A percentile compares a stretch with the other conserved stretches of the same genome.
Conservation (phyloP, 768 basidiomycete genomes). For the Calocera cornea region DNA sequence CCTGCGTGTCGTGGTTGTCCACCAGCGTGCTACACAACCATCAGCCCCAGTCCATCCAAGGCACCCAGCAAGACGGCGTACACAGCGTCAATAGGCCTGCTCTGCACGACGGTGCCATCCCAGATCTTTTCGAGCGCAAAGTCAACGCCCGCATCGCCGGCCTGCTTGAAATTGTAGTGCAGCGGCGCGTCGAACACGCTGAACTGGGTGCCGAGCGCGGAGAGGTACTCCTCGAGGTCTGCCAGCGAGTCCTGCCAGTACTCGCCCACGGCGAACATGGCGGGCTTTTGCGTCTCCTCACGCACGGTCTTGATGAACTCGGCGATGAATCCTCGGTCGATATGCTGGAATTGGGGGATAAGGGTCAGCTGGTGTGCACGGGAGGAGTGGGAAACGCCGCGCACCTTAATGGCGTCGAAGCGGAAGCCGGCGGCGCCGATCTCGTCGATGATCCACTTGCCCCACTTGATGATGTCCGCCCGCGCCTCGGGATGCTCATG, state of each 20-base stretch:
- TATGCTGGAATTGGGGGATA: conserved; percentile 37
- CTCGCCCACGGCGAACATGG: conserved; percentile 61
- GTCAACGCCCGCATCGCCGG: conserved; percentile 48
- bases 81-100: conserved; percentile 66
- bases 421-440: conserved; percentile 51
- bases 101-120: conserved; percentile 50
- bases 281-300: conserved; percentile 24
- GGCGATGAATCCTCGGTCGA: conserved; percentile 54
- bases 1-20: conserved; percentile 81
- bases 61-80: neutral
- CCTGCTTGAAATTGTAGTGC: conserved; percentile 68
- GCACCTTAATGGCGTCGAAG: conserved; percentile 68
- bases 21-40: conserved; percentile 46
- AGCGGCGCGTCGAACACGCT: conserved; percentile 87
- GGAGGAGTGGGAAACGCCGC: no score
- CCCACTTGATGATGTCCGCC: conserved; percentile 64
- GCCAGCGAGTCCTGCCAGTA: conserved; percentile 53
- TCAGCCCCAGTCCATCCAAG: neutral
- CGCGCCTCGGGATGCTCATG: conserved; percentile 70
- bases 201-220: conserved; percentile 35
- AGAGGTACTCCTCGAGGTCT: conserved; percentile 19
- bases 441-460: conserved; percentile 45
- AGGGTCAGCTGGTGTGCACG: no score
- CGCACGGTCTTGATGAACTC: conserved; percentile 40
- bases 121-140: conserved; percentile 71